Base-by-base conservation (phyloP, 495 filamentous ascomycete genomes). In the Cudoniella acicularis region DNA sequence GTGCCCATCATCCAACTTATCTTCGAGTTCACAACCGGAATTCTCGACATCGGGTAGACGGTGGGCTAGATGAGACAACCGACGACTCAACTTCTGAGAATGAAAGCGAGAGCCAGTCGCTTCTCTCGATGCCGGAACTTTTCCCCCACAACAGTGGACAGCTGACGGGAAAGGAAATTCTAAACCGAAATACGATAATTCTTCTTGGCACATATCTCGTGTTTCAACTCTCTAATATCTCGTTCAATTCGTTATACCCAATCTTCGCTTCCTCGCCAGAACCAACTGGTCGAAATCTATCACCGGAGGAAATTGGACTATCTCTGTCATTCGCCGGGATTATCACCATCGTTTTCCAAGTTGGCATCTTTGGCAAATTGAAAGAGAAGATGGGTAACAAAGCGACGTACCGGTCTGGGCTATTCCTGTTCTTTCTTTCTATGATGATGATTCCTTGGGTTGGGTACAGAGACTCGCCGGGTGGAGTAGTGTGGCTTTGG, bases 401-500 rank as follows among this genome's bases (percentile, higher is more conserved):
- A 36, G 80, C 84, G 57, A 90, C 89, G 0, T 98, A 96, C 65
- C 83, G 90, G 9, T 78, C 80, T 16, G 86, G 88, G 18, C 72
- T 98, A 9, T 85, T 88, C n/a, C 90, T 88, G 1, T 90, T 98
- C 66, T 87, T 88, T 0, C 49, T 92, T 16, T 85, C 90, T 2
- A 96, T 96, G 74, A 70, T 92, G 27, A 70, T 93, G 16, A 96
- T 93, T 84, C 94, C 94, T 0, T 96, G 87, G 69, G 84, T 97
- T 43, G 91, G 91, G 0, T 92, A 96, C 66, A 84, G 87, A 57
- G 71, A 87, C 42, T 74, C 75, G 3, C 60, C 69, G 4, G 72
- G 76, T 1, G 80, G 83, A 25, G 87, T 85, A 64, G 70, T 76
- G 57, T 88, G 77, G 86, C 67, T 84, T 27, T 97, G 80, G 77